Conservation (phyloP, 306 rosid species). For the Vachellia collinsii region DNA sequence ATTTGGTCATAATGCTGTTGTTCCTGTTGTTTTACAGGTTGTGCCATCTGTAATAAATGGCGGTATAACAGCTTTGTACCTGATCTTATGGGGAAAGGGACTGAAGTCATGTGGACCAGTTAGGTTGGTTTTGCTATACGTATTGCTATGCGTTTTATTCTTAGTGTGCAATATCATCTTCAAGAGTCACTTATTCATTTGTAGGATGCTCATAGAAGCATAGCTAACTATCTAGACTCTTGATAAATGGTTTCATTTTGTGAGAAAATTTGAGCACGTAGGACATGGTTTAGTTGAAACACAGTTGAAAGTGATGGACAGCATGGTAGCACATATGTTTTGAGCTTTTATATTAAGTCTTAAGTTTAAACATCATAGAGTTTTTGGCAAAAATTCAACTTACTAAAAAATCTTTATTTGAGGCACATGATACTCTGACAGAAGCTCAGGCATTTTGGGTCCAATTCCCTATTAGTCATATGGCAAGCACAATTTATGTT, state of each 20-base stretch:
- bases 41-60: conserved; percentile 96
- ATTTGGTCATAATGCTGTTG: conserved; percentile 24
- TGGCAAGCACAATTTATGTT: conserved; percentile 15
- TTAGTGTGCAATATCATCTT: neutral
- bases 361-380: neutral
- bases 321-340: neutral
- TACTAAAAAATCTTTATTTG: neutral
- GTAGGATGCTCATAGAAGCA: conserved; percentile 9
- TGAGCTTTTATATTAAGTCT: neutral
- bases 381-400: neutral
- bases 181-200: neutral
- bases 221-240: neutral
- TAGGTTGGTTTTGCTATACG: conserved; percentile 60
- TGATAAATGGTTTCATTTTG: conserved; percentile 1
- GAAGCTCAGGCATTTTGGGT: conserved; percentile 18
- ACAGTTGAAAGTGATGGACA: neutral
- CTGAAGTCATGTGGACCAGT: conserved; percentile 97
- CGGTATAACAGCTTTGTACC: conserved; percentile 84
- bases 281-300: neutral
- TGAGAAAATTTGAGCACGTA: neutral
- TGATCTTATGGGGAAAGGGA: conserved; percentile 97
- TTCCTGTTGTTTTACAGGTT: conserved; percentile 61
- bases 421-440: conserved; percentile 1
- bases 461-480: conserved; percentile 9
- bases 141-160: neutral